phyloP scores from a whole-genome alignment of 768 basidiomycete genomes.

The Mycena sanguinolenta region DNA sequence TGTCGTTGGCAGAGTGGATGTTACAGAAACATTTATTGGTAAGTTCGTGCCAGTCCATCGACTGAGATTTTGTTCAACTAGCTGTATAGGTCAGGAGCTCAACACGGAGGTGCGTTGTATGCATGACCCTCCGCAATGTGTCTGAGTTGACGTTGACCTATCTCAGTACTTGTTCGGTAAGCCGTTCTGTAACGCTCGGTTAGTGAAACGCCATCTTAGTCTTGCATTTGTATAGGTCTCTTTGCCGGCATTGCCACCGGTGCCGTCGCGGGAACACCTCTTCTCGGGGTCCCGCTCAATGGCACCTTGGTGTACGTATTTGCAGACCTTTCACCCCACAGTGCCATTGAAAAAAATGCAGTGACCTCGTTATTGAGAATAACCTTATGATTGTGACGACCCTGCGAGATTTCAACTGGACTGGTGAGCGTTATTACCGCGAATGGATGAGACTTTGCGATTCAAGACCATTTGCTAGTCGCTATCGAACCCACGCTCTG shows the following conservation, averaged over 20 bases:
- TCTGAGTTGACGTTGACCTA: no score
- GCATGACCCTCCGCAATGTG: no score
- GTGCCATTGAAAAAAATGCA: background rate
- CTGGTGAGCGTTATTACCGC: background rate
- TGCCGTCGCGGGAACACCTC: constrained; percentile 10
- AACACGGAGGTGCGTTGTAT: constrained; percentile 12
- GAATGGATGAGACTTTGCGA: background rate
- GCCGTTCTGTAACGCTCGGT: background rate
- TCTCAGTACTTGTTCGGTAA: constrained; percentile 8
- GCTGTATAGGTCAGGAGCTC: constrained; percentile 1
- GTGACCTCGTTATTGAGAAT: constrained; percentile 1
- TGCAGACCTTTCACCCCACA: background rate
- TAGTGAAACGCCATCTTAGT: background rate
- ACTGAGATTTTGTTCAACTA: background rate
- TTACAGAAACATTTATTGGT: constrained; percentile 17
- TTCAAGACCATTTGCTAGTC: background rate
- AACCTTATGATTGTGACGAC: background rate
- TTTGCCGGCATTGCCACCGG: constrained; percentile 5
- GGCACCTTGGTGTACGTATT: constrained; percentile 2
- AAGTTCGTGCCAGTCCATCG: background rate
- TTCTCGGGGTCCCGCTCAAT: constrained; percentile 4
- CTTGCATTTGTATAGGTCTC: background rate
- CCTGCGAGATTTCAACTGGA: constrained; percentile 16
- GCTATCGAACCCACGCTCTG: background rate
- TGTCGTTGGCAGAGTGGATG: constrained; percentile 15